These are phyloP conservation scores for Calonectria naviculata DNA, from an alignment of 2,329 filamentous ascomycete genomes.

Conservation along the genomic window DNA sequence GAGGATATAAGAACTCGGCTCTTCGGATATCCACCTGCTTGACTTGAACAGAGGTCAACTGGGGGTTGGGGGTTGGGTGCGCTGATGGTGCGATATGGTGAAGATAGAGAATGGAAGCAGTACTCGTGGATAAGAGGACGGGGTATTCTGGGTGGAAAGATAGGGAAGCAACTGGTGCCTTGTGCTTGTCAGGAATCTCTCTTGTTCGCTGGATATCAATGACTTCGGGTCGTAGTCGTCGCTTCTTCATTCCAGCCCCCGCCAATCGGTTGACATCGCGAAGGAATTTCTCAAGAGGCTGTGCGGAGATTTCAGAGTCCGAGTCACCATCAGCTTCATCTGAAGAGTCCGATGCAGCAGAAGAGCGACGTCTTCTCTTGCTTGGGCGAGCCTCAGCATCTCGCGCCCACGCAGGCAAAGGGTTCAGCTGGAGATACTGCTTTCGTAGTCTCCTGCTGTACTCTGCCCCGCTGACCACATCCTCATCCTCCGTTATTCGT, in stretches of 20 bases:
- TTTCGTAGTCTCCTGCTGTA: conserved; percentile 84
- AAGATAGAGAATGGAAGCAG: conserved; percentile 85
- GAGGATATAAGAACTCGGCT: conserved; percentile 80
- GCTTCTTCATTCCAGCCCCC: conserved; percentile 65
- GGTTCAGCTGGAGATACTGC: conserved; percentile 75
- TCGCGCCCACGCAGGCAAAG: conserved; percentile 69
- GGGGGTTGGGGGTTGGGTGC: conserved; percentile 83
- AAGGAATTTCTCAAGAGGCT: conserved; percentile 84
- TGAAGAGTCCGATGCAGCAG: conserved; percentile 60
- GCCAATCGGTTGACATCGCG: conserved; percentile 79
- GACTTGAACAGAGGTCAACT: conserved; percentile 90
- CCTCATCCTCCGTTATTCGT: conserved; percentile 82
- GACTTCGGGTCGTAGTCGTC: conserved; percentile 85
- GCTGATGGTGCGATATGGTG: conserved; percentile 87
- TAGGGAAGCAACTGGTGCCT: conserved; percentile 83
- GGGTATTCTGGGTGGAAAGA: conserved; percentile 91
- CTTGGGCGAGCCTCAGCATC: conserved; percentile 60
- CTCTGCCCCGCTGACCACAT: conserved; percentile 86
- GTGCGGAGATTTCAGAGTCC: conserved; percentile 71
- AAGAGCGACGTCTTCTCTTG: conserved; percentile 64
- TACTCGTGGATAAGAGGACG: conserved; percentile 89
- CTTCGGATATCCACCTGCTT: conserved; percentile 85
- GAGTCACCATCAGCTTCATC: conserved; percentile 69
- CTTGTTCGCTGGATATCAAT: conserved; percentile 91
- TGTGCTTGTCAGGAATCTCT: conserved; percentile 84